Evolutionary conservation across 2,329 filamentous ascomycete genomes (phyloP).

Genomic region (Fusarium hostae): DNA sequence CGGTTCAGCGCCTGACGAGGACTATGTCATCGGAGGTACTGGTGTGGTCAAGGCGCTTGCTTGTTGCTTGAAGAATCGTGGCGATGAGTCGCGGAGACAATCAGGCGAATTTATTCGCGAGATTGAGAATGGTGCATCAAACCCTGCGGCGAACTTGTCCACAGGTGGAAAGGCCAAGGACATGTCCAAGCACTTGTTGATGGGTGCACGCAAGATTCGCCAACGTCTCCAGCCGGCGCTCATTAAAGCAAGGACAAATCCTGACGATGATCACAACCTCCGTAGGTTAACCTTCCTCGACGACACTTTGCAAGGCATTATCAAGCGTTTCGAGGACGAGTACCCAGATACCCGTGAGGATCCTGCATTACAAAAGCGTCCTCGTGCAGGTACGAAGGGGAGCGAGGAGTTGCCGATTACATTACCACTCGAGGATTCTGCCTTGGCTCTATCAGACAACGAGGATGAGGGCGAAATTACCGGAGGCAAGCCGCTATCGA

Average conservation of each 20-base stretch:
- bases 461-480: slow-evolving; percentile 62
- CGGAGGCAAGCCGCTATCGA: slow-evolving; percentile 56
- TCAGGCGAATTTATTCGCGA: slow-evolving; percentile 65
- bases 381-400: slow-evolving; percentile 25
- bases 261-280: slow-evolving; percentile 79
- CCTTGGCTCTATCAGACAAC: slow-evolving; percentile 56
- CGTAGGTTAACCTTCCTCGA: slow-evolving; percentile 89
- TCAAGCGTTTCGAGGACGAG: slow-evolving; percentile 94
- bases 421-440: slow-evolving; percentile 49
- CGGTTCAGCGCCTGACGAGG: slow-evolving; percentile 82
- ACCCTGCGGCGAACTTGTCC: slow-evolving; percentile 54
- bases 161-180: slow-evolving; percentile 77
- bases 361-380: slow-evolving; percentile 22
- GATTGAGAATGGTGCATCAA: slow-evolving; percentile 61
- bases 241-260: slow-evolving; percentile 74
- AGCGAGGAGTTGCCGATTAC: slow-evolving; percentile 38
- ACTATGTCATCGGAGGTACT: slow-evolving; percentile 95
- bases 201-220: slow-evolving; percentile 89
- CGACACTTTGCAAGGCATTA: slow-evolving; percentile 87
- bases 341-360: slow-evolving; percentile 84
- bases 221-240: slow-evolving; percentile 85
- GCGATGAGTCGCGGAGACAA: slow-evolving; percentile 67
- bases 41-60: slow-evolving; percentile 94
- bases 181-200: slow-evolving; percentile 90
- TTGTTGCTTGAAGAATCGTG: slow-evolving; percentile 86